Evolutionary conservation across 1,284 basidiomycete genomes (phyloP).

Genomic region (Coriolopsis trogii): DNA sequence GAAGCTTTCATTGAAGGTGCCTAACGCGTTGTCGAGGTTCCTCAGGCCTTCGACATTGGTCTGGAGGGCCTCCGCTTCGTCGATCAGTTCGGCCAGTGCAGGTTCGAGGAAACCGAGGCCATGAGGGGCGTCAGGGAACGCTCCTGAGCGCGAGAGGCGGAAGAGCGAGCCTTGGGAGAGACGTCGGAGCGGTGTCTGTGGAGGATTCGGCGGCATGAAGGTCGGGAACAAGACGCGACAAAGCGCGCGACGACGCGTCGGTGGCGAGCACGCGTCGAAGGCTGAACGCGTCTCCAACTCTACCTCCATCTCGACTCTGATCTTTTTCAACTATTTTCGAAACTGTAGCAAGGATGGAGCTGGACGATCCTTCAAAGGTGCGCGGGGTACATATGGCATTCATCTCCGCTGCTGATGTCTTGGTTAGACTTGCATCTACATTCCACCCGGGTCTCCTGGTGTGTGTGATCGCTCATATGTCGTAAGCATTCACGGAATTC

Average conservation of each 20-base stretch:
- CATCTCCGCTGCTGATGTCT: neutral
- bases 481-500: neutral
- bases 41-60: conserved; percentile 76
- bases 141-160: conserved; percentile 75
- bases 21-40: conserved; percentile 74
- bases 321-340: neutral
- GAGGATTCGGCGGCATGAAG: conserved; percentile 36
- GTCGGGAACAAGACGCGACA: neutral
- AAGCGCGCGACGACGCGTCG: conserved; percentile 9
- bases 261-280: conserved; percentile 4
- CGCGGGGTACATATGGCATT: neutral
- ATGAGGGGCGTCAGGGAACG: conserved; percentile 73
- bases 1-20: conserved; percentile 91
- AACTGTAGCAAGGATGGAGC: conserved; percentile 9
- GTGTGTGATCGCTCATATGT: neutral
- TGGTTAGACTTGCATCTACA: conserved; percentile 31
- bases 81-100: conserved; percentile 82
- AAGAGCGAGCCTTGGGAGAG: conserved; percentile 92
- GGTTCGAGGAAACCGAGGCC: conserved; percentile 87
- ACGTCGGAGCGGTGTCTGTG: conserved; percentile 79
- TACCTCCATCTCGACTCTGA: neutral
- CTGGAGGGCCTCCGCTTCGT: conserved; percentile 84
- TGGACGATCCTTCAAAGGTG: conserved; percentile 26
- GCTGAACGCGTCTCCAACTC: conserved; percentile 9
- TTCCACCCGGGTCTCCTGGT: conserved; percentile 26